phyloP scores from a whole-genome alignment of 179 eudicot genomes.

The Camellia oleifera region DNA sequence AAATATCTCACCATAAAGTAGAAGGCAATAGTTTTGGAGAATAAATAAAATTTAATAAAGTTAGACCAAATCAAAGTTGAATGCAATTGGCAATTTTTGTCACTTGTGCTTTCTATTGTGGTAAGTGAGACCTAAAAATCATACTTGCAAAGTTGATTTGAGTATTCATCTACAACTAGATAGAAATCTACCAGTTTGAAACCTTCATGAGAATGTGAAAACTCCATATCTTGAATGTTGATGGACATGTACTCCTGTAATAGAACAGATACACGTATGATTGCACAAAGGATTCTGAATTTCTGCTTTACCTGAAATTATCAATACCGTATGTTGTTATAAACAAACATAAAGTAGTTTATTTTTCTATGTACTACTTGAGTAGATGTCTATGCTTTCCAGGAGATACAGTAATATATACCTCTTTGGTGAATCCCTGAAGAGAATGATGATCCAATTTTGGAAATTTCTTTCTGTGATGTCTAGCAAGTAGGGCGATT shows the following conservation, averaged over 20 bases:
- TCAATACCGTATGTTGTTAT: neutral
- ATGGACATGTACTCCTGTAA: conserved; percentile 32
- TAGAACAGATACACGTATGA: conserved; percentile 50
- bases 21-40: neutral
- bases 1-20: too few species aligned
- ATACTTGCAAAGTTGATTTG: neutral
- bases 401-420: conserved; percentile 9
- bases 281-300: conserved; percentile 53
- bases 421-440: conserved; percentile 48
- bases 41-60: neutral
- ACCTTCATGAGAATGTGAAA: conserved; percentile 43
- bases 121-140: neutral
- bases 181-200: conserved; percentile 48
- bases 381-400: neutral
- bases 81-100: neutral
- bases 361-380: neutral
- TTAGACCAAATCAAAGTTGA: neutral
- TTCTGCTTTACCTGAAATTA: conserved; percentile 41
- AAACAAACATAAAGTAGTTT: neutral
- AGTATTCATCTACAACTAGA: neutral
- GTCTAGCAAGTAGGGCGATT: conserved; percentile 53
- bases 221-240: conserved; percentile 30
- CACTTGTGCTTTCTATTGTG: neutral
- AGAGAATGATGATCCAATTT: conserved; percentile 29
- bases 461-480: conserved; percentile 68